Base-by-base conservation (phyloP, 768 basidiomycete species). In the Paxillus rubicundulus region DNA sequence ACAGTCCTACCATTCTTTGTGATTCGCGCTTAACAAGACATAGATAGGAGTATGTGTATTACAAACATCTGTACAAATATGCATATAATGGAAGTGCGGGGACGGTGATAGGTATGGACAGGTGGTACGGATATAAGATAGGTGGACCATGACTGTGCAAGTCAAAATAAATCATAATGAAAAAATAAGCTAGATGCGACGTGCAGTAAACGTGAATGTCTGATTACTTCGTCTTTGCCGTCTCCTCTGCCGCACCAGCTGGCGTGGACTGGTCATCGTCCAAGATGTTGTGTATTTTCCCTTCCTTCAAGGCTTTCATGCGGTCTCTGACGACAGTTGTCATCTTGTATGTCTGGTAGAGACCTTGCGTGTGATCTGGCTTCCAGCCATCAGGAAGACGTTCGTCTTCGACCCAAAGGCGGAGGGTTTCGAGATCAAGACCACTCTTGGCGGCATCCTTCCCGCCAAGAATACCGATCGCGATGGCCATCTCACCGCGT, bases 401-500 rank as follows among this genome's bases (percentile, higher is more conserved):
- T 58, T 82, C 83, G 30, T 80, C 56, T 9, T 64, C 58, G 24
- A 84, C 70, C 83, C 83, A 86, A 5, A 64, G 61, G 16, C 72
- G 64, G 21, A 84, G 60, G 65, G 76, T 74, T 32, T 78, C 73
- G 33, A 77, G 61, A 0, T 77, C 76, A 5, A 80, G 61, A 0
- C 82, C 81, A 1, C 70, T 62, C 32, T 71, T 74, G 2, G 49
- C 61, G 5, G 68, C 69, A 9, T 69, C 69, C n/a, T 63, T 69
- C 7, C 68, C 69, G 12, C 70, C 68, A 2, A 69, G 37, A 6
- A 86, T 72, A 1, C 81, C 82, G 13, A 85, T 69, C 8, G 85
- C 79, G 46, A 86, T 79, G 0, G 78, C 82, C 74, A 86, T 82
- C 67, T 87, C 85, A 16, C 84, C 85, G 3, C 84, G 75, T 2